These are phyloP conservation scores for Boletus sp. DNA, from an alignment of 1,284 basidiomycete species.

Conservation along the genomic window DNA sequence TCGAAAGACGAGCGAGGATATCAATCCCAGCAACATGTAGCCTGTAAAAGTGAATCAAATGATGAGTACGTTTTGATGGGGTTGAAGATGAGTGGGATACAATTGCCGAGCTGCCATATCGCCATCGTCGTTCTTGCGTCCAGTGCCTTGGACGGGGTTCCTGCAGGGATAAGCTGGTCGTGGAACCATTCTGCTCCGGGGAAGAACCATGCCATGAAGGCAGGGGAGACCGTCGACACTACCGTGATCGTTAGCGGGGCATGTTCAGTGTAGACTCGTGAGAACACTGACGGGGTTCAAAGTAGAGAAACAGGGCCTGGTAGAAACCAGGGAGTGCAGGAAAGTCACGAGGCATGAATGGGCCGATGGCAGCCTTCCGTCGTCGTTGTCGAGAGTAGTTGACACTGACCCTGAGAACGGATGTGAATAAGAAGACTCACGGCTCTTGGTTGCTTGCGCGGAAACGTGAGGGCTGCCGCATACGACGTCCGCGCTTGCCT, in stretches of 20 bases:
- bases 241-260: slow-evolving; percentile 1
- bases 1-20: slow-evolving; percentile 68
- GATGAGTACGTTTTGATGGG: not conserved
- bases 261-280: not conserved
- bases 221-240: slow-evolving; percentile 60
- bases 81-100: slow-evolving; percentile 35
- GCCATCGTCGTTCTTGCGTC: slow-evolving; percentile 61
- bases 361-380: not conserved
- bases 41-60: slow-evolving; percentile 37
- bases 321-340: slow-evolving; percentile 67
- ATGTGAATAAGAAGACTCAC: too few species aligned
- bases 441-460: too few species aligned
- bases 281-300: slow-evolving; percentile 58
- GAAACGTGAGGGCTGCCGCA: too few species aligned
- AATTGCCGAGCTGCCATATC: slow-evolving; percentile 69
- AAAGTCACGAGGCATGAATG: slow-evolving; percentile 40
- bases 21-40: slow-evolving; percentile 62
- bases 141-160: slow-evolving; percentile 34
- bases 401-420: not conserved
- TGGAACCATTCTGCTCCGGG: slow-evolving; percentile 71
- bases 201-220: slow-evolving; percentile 54
- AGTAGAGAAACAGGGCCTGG: slow-evolving; percentile 59
- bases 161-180: slow-evolving; percentile 59
- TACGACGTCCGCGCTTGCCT: too few species aligned
- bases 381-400: not conserved